These are phyloP conservation scores for Salpingoeca rosetta DNA, from an alignment of 78 protist genomes.

Conservation along the genomic window DNA sequence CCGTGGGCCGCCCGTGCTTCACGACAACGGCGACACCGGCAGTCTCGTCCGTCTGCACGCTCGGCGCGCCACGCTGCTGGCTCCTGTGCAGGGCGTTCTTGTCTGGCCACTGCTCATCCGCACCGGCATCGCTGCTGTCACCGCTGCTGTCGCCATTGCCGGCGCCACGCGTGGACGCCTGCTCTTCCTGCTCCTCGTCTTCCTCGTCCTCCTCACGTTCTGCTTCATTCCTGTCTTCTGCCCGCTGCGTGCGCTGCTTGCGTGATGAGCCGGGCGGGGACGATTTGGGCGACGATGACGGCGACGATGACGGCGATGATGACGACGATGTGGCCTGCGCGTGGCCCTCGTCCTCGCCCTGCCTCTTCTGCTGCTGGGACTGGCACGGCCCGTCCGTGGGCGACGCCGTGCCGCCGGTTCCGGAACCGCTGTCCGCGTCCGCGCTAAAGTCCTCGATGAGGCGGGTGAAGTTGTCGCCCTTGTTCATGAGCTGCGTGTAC, in stretches of 20 bases:
- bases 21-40: no score
- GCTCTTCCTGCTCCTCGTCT: not conserved
- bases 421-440: not conserved
- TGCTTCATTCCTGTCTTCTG: no score
- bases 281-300: no score
- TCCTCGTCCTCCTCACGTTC: no score
- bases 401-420: not conserved
- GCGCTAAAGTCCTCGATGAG: not conserved
- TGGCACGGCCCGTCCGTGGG: no score
- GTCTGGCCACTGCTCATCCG: not conserved
- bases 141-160: not conserved
- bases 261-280: not conserved
- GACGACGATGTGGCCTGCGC: no score
- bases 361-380: not conserved
- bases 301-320: no score
- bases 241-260: not conserved
- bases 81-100: slow-evolving; percentile 11
- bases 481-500: not conserved
- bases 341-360: not conserved
- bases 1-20: no score
- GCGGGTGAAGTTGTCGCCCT: not conserved
- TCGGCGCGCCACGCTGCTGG: slow-evolving; percentile 12
- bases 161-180: not conserved
- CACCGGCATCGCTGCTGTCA: not conserved
- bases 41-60: no score